A percentile compares a stretch with the other conserved stretches of the same genome.
Evolutionary conservation across 2,329 filamentous ascomycete species (phyloP).

Genomic region (Diplodia intermedia): DNA sequence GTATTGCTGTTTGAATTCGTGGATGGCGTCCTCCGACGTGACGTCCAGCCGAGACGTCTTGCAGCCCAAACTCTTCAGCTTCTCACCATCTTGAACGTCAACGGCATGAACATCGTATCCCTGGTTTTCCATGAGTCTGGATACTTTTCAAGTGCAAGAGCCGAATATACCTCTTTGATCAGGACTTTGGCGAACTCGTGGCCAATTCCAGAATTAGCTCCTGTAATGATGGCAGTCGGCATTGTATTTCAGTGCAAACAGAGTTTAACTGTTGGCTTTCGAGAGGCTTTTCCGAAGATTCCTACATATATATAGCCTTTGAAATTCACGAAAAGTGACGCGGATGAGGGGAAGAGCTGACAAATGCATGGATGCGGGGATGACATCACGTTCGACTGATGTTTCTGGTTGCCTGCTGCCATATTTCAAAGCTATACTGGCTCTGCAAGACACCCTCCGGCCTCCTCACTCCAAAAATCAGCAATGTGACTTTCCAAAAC

Average conservation of each 20-base stretch:
- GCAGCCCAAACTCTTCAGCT: constrained; percentile 44
- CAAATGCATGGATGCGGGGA: constrained; percentile 19
- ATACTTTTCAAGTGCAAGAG: background rate
- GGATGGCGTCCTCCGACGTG: constrained; percentile 45
- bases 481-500: no score
- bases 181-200: constrained; percentile 46
- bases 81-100: constrained; percentile 41
- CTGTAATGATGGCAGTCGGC: constrained; percentile 52
- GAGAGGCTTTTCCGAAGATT: background rate
- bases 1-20: constrained; percentile 42
- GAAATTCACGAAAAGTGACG: background rate
- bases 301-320: background rate
- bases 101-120: constrained; percentile 45
- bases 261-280: background rate
- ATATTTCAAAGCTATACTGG: no score
- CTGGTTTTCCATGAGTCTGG: constrained; percentile 33
- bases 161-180: constrained; percentile 38
- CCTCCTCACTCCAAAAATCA: no score
- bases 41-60: constrained; percentile 46
- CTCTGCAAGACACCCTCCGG: no score
- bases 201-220: constrained; percentile 52
- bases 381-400: background rate
- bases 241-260: constrained; percentile 37
- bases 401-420: no score
- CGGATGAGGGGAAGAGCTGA: constrained; percentile 10